Percentiles rank a stretch among this genome's conserved stretches.
These are phyloP conservation scores for Saccharomyces hybrid DNA, from an alignment of 1,139 yeast genomes.

Conservation along the genomic window DNA sequence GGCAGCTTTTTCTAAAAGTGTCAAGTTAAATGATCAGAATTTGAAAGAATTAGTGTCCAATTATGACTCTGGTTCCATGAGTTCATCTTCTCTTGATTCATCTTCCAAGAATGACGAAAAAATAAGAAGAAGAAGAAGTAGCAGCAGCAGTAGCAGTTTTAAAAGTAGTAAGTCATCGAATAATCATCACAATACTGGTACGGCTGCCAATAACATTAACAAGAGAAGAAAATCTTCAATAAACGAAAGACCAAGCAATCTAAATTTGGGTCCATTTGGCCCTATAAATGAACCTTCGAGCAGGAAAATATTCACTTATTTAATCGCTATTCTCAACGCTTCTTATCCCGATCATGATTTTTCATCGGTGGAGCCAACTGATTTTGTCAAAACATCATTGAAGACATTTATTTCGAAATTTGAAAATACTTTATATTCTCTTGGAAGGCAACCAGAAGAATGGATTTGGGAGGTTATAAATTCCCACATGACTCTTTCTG, in stretches of 20 bases:
- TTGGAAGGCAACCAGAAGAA: conserved; percentile 50
- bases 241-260: conserved; percentile 20
- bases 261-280: conserved; percentile 73
- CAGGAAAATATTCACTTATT: conserved; percentile 80
- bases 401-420: conserved; percentile 60
- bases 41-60: conserved; percentile 28
- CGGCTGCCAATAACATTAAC: not conserved
- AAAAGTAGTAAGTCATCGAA: not conserved
- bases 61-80: conserved; percentile 23
- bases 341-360: conserved; percentile 96
- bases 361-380: conserved; percentile 76
- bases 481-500: conserved; percentile 71
- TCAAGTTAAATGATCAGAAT: conserved; percentile 31
- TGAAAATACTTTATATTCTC: conserved; percentile 69
- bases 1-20: conserved; percentile 15
- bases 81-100: conserved; percentile 28
- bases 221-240: conserved; percentile 24
- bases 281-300: conserved; percentile 79
- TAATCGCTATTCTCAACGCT: conserved; percentile 83
- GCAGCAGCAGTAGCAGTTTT: conserved; percentile 2
- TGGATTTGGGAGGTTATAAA: conserved; percentile 90
- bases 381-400: conserved; percentile 51
- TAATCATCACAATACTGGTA: not conserved
- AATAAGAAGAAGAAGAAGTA: conserved; percentile 24
- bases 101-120: conserved; percentile 5